Evolutionary conservation across 495 filamentous ascomycete species (phyloP), one percentile per base, ranked within the genome.

Genomic region (Hypoxylon perforatum): DNA sequence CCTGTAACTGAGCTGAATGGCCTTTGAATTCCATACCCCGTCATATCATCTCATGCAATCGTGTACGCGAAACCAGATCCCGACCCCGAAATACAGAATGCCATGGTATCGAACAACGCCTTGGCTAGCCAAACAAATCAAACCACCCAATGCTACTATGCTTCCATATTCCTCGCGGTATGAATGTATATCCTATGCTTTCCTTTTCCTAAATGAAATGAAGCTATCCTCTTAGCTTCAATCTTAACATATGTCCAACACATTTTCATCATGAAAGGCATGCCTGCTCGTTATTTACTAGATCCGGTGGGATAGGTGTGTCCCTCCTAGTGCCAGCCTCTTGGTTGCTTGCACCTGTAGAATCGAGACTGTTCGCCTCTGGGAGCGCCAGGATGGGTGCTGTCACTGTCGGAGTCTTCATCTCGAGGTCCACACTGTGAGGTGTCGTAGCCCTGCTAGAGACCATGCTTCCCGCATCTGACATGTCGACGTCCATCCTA

Each of bases 401-500:
- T 18, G 61, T 53, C 46, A 70, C 67, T 0, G 74, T 76, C 11
- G 79, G 78, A 17, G 78, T 81, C 45, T 69, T 76, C 69, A 63
- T 58, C 51, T 76, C 70, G 17, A 74, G 15, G 12, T 76, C 76
- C n/a, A 65, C 45, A 14, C 57, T 63, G 41, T 56, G 22, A 21
- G 69, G 64, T 6, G 65, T 70, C 14, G 72, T 62, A n/a, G 64
- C 73, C n/a, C 52, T 59, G 45, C 73, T 75, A 9, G 73, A 75
- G 22, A 61, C 53, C 12, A 70, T 56, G 28, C 76, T 80, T 28
- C 71, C 74, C 15, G 67, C 70, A 56, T 84, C 80, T 19, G 76
- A 77, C 76, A 79, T 81, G 49, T 82, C 80, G 12, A 82, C 67
- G 35, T 82, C 80, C 59, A 58, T 59, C 15, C 10, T 45, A 41